Conservation (phyloP, 306 rosid genomes). For the Lathyrus sativus region DNA sequence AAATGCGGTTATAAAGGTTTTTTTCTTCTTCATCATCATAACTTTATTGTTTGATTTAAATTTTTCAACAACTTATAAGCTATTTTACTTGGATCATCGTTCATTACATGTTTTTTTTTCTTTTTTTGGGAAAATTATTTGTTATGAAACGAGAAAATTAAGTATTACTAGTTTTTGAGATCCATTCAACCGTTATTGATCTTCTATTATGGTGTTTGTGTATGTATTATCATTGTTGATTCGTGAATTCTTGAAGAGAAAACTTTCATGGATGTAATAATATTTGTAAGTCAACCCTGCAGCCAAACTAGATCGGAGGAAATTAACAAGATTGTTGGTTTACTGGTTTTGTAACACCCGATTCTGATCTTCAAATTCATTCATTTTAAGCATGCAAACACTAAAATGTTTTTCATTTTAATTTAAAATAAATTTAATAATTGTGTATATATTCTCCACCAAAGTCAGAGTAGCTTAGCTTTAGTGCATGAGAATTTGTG, state of each 20-base stretch:
- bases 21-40: neutral
- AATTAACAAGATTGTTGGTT: neutral
- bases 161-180: too few relatives aligned
- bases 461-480: too few relatives aligned
- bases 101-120: neutral
- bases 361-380: too few relatives aligned
- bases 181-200: too few relatives aligned
- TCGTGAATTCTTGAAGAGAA: neutral
- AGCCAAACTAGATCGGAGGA: neutral
- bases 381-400: too few relatives aligned
- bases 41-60: neutral
- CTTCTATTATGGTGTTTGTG: neutral
- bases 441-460: too few relatives aligned
- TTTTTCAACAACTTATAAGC: neutral
- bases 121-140: neutral
- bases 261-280: neutral
- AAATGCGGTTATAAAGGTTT: conserved; percentile 74
- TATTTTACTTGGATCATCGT: neutral
- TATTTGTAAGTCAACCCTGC: neutral
- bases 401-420: too few relatives aligned
- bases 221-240: too few relatives aligned
- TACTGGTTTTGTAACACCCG: neutral
- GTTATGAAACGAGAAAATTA: too few relatives aligned
- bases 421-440: too few relatives aligned
- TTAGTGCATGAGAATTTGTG: too few relatives aligned